Evolutionary conservation across 768 basidiomycete genomes (phyloP).

Genomic region (Xanthoconium purpureum): DNA sequence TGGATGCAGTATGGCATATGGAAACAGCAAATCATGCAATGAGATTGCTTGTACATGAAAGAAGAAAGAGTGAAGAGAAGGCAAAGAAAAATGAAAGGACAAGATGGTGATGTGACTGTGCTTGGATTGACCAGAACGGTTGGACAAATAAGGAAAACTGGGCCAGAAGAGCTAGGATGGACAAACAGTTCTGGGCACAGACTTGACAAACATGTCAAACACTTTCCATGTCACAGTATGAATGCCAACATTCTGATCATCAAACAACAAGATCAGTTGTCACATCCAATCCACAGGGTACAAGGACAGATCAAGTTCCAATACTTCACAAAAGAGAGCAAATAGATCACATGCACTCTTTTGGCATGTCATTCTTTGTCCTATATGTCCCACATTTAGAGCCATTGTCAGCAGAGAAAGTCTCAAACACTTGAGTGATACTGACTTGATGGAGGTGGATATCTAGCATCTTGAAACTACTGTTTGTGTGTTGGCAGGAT

Average conservation of each 20-base stretch:
- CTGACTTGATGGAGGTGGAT: background rate
- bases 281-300: conserved; percentile 96
- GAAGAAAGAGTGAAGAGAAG: too few relatives aligned
- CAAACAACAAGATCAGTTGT: conserved; percentile 77
- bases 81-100: too few relatives aligned
- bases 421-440: conserved; percentile 23
- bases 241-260: conserved; percentile 71
- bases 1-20: too few relatives aligned
- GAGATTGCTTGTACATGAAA: too few relatives aligned
- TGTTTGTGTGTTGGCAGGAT: background rate
- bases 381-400: conserved; percentile 37
- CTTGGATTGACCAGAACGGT: too few relatives aligned
- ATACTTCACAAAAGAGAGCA: conserved; percentile 77
- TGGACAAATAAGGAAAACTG: too few relatives aligned
- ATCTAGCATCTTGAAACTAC: background rate
- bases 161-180: too few relatives aligned
- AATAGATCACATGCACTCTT: conserved; percentile 74
- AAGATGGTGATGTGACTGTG: too few relatives aligned
- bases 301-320: conserved; percentile 74
- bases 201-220: conserved; percentile 85
- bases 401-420: too few relatives aligned
- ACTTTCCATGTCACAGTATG: conserved; percentile 81
- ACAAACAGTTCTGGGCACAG: too few relatives aligned
- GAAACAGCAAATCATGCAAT: too few relatives aligned
- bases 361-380: conserved; percentile 73